A percentile compares a stretch with the other conserved stretches of the same genome.
These are phyloP conservation scores for Salix caprea DNA, from an alignment of 345 rosid genomes.

Conservation along the genomic window DNA sequence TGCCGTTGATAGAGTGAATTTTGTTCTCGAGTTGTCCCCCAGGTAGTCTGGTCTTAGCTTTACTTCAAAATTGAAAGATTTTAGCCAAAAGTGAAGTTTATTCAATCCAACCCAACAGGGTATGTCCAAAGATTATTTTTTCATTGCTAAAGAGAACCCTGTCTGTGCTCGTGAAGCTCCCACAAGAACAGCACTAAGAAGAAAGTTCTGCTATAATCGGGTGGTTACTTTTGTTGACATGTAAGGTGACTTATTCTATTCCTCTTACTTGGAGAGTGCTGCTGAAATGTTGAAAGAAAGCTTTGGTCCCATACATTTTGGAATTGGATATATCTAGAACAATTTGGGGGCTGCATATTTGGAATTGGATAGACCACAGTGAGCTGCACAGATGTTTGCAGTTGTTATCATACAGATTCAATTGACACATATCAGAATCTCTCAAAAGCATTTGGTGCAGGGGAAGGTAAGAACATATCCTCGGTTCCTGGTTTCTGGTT, in stretches of 20 bases:
- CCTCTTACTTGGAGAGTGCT: constrained; percentile 76
- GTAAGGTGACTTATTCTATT: constrained; percentile 76
- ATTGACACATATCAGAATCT: constrained; percentile 93
- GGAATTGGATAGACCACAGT: constrained; percentile 84
- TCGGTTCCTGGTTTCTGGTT: constrained; percentile 8
- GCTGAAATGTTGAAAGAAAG: constrained; percentile 82
- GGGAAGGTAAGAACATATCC: constrained; percentile 59
- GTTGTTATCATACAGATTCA: constrained; percentile 82
- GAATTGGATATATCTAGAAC: constrained; percentile 85
- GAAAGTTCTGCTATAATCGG: constrained; percentile 95
- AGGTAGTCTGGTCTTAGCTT: too few species aligned
- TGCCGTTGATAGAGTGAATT: neutral
- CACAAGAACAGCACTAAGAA: constrained; percentile 83
- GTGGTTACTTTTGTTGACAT: constrained; percentile 77
- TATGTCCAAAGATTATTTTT: constrained; percentile 2
- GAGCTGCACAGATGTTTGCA: constrained; percentile 94
- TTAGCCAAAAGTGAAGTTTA: too few species aligned
- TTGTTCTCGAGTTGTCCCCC: too few species aligned
- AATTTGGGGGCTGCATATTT: constrained; percentile 93
- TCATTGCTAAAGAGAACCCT: constrained; percentile 67
- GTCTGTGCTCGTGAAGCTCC: constrained; percentile 70
- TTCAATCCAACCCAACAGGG: too few species aligned
- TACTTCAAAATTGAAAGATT: too few species aligned
- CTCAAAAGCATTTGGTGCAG: constrained; percentile 74
- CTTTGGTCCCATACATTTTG: constrained; percentile 90